Evolutionary conservation across 2,329 filamentous ascomycete species (phyloP), one percentile per base, ranked within the genome.

Genomic region (Cladobotryum mycophilum): DNA sequence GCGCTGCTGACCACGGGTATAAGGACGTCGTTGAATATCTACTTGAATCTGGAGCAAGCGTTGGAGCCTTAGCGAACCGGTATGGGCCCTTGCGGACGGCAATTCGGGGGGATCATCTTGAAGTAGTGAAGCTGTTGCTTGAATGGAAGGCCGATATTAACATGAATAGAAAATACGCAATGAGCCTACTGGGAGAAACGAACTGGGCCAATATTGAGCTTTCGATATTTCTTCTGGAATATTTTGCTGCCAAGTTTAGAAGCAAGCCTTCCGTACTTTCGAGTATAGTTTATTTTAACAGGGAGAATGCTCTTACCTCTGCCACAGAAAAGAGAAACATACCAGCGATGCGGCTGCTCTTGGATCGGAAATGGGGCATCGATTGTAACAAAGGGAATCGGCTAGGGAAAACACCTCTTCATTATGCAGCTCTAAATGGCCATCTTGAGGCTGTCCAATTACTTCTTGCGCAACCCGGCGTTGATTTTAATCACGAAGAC

Each of bases 331-430:
- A 0, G 4, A 15, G 18, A 17, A 5, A 43, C 4, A 1, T 48
- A 7, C 4, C 15, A 1, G 11, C 47, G 11, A 18, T 43, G 3
- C 40, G 9, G 14, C 9, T 8, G 1, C 47, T 48, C 12, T 30
- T 48, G 3, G 30, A 48, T 15, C 40, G 15, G 11, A 37, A 37
- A 48, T 48, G 38, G 38, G 6, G 18, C 12, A 13, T 48, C 20
- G 20, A 20, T 20, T 20, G 3, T 20, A 20, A 20, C 20, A 20
- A 20, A 20, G 20, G 3, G n/a, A n/a, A n/a, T n/a, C n/a, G n/a
- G n/a, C n/a, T n/a, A n/a, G n/a, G n/a, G n/a, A 12, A 38, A 20
- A 43, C 47, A 17, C 40, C 47, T 7, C 40, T 48, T 35, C 47
- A 48, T 18, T 37, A 0, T 6, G 47, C 47, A 5, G 36, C 22